A percentile compares a stretch with the other conserved stretches of the same genome.
phyloP scores from a whole-genome alignment of 768 basidiomycete genomes.

The Lactifluus echinatus region DNA sequence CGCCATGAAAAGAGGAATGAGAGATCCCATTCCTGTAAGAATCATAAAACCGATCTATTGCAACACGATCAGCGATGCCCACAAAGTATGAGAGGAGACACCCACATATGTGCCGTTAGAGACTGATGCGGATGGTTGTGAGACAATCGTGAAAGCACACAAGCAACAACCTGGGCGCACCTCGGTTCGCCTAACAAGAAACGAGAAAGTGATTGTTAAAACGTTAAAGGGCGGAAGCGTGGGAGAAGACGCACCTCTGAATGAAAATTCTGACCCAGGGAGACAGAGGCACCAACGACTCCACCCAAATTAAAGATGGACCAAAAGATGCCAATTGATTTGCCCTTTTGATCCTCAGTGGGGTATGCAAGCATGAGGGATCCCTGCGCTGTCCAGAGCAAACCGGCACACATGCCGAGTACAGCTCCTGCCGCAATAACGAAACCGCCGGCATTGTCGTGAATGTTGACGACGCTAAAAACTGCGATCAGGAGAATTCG shows the following conservation, averaged over 20 bases:
- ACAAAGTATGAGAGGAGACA: neutral
- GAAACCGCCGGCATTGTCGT: conserved; percentile 50
- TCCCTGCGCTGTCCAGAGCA: conserved; percentile 84
- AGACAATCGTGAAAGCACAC: neutral
- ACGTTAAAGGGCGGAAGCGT: neutral
- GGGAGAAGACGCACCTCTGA: conserved; percentile 38
- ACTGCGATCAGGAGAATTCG: neutral
- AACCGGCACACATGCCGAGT: conserved; percentile 60
- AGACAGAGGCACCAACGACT: conserved; percentile 69
- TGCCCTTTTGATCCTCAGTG: conserved; percentile 69
- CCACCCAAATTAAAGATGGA: conserved; percentile 75
- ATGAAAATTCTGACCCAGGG: conserved; percentile 61
- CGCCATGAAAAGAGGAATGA: conserved; percentile 61
- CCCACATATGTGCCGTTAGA: conserved; percentile 69
- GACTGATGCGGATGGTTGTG: conserved; percentile 31
- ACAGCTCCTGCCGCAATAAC: conserved; percentile 64
- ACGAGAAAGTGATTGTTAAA: neutral
- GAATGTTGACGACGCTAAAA: conserved; percentile 59
- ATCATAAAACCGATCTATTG: conserved; percentile 65
- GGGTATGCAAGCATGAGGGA: conserved; percentile 79
- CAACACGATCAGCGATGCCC: neutral
- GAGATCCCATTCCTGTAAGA: conserved; percentile 60
- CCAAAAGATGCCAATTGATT: conserved; percentile 77
- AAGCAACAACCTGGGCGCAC: conserved; percentile 23
- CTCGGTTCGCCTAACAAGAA: conserved; percentile 24